These are phyloP conservation scores for Stagonosporopsis rhizophila DNA, from an alignment of 2,329 filamentous ascomycete genomes.

Conservation along the genomic window DNA sequence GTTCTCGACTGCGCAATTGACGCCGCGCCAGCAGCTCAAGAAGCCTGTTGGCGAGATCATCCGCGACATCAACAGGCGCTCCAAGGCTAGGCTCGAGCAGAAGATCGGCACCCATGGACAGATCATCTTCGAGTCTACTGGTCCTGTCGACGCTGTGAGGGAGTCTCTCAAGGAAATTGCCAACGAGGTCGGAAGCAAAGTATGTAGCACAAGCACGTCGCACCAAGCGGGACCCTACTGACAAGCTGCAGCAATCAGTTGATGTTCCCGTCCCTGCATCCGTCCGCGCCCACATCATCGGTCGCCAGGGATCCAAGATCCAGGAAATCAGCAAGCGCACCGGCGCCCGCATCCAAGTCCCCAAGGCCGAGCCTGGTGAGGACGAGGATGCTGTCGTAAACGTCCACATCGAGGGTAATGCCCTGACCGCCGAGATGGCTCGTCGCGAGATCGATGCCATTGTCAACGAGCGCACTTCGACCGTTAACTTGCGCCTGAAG, in stretches of 20 bases:
- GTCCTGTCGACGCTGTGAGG: constrained; percentile 82
- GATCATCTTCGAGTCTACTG: constrained; percentile 83
- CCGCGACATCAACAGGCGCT: constrained; percentile 90
- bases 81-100: constrained; percentile 84
- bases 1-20: constrained; percentile 77
- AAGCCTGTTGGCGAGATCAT: constrained; percentile 84
- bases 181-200: constrained; percentile 85
- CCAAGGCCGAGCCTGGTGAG: constrained; percentile 81
- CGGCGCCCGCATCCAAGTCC: constrained; percentile 88
- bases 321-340: constrained; percentile 89
- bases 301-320: constrained; percentile 87
- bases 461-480: constrained; percentile 83
- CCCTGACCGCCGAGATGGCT: constrained; percentile 83
- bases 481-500: constrained; percentile 80
- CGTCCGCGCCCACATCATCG: constrained; percentile 88
- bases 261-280: constrained; percentile 83
- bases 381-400: constrained; percentile 80
- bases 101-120: constrained; percentile 73
- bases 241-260: constrained; percentile 63
- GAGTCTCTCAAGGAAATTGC: constrained; percentile 90
- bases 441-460: constrained; percentile 85
- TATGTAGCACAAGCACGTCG: constrained; percentile 50
- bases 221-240: constrained; percentile 2
- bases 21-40: constrained; percentile 78
- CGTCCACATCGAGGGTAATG: constrained; percentile 89